A percentile compares a stretch with the other conserved stretches of the same genome.
These are phyloP conservation scores for Verticillium nonalfalfae DNA, from an alignment of 2,329 filamentous ascomycete species.

Conservation along the genomic window DNA sequence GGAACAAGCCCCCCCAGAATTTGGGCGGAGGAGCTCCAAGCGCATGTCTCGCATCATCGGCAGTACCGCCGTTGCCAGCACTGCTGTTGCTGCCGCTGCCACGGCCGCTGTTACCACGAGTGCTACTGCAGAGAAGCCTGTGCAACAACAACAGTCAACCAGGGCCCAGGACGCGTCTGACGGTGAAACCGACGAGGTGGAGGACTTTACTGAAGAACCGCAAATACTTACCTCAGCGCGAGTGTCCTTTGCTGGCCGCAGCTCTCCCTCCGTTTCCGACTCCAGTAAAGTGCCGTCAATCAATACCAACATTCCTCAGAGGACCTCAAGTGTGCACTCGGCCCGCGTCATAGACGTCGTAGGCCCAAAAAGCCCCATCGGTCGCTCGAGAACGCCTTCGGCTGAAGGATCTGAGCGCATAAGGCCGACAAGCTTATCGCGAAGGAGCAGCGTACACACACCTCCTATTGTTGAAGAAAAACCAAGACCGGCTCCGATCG, in stretches of 20 bases:
- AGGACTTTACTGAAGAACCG: conserved; percentile 51
- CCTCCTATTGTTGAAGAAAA: conserved; percentile 33
- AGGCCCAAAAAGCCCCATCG: conserved; percentile 41
- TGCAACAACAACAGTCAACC: neutral
- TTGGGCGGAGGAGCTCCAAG: conserved; percentile 9
- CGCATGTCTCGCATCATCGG: conserved; percentile 4
- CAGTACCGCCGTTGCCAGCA: neutral
- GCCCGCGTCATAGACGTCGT: conserved; percentile 53
- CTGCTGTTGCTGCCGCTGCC: conserved; percentile 2
- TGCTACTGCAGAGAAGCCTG: neutral
- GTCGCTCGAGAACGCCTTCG: conserved; percentile 41
- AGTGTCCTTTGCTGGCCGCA: conserved; percentile 46
- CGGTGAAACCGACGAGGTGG: conserved; percentile 39
- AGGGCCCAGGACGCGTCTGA: conserved; percentile 17
- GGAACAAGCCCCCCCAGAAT: conserved; percentile 3
- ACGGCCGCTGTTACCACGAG: neutral
- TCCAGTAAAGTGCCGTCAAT: conserved; percentile 28
- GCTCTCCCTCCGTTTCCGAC: conserved; percentile 43
- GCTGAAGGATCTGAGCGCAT: conserved; percentile 36
- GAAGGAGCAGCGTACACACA: conserved; percentile 31
- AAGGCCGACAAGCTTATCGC: conserved; percentile 32
- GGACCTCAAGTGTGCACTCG: conserved; percentile 45
- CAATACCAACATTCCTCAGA: conserved; percentile 28
- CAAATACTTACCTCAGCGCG: conserved; percentile 51
- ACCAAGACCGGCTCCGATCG: conserved; percentile 15